Evolutionary conservation across 208 protist genomes (phyloP), one percentile per base, ranked within the genome.

Genomic region (Tritrichomonas foetus): DNA sequence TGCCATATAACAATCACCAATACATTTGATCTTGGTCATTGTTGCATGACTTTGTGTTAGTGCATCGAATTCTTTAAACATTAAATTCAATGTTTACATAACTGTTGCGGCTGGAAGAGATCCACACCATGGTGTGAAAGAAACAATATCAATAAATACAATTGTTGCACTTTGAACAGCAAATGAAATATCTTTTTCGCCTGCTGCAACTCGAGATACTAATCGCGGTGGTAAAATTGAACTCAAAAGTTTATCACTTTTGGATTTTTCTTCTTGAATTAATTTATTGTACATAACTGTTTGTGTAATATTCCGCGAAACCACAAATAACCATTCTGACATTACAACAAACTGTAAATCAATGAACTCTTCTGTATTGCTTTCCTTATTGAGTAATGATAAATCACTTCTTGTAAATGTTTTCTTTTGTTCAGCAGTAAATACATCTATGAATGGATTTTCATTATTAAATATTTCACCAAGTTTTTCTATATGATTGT

Each of bases 1-100:
- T 20, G 27, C 53, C 78, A 89, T 89, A n/a, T 89, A 89, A 36
- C 78, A 89, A 49, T 89, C 78, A 57, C 78, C 78, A n/a, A 89
- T 89, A 49, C 78, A 89, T 50, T 89, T 89, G 47, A 44, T 53
- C 1, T 47, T 47, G n/a, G 47, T 89, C 41, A 57, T 57, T 57
- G 47, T 53, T 33, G 13, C 41, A 57, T 53, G 47, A 3, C 0
- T 39, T 16, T 53, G 33, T 8, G 57, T 8, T 8, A 57, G 25
- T 2, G 3, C 3, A 49, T 89, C 78, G 47, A 89, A 57, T 16
- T 57, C 47, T n/a, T 61, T 61, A n/a, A 89, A 89, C 41, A 89
- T 61, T 44, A n/a, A 22, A n/a, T 89, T 89, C 16, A 89, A 49
- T 14, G 47, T 89, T 14, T 53, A 44, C 78, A 89, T 89, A 27